phyloP scores from a whole-genome alignment of 495 filamentous ascomycete species.

The Hypoxylon perforatum region DNA sequence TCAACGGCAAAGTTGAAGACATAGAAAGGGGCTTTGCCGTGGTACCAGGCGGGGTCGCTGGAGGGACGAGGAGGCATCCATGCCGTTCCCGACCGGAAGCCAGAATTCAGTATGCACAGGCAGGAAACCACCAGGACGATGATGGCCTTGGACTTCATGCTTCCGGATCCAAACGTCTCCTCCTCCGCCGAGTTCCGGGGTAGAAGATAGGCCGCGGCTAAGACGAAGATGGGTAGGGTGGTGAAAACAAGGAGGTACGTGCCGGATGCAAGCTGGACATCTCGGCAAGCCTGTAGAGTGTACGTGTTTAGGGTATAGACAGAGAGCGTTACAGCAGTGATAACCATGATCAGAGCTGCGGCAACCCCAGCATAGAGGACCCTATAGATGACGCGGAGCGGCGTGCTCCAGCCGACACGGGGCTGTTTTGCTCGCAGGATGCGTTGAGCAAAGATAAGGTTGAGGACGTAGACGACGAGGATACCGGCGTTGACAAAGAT shows the following conservation, averaged over 20 bases:
- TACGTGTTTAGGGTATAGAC: constrained; percentile 70
- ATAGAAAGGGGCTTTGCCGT: constrained; percentile 79
- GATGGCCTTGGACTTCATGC: constrained; percentile 68
- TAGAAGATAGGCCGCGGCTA: constrained; percentile 62
- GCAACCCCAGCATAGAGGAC: constrained; percentile 69
- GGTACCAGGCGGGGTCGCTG: constrained; percentile 72
- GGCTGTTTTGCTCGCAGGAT: constrained; percentile 81
- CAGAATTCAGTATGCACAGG: constrained; percentile 73
- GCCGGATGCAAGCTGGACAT: constrained; percentile 72
- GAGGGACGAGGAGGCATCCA: constrained; percentile 64
- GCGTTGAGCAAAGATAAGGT: constrained; percentile 83
- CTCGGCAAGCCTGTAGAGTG: constrained; percentile 62
- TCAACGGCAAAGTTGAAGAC: constrained; percentile 81
- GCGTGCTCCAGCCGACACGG: constrained; percentile 70
- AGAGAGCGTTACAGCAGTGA: constrained; percentile 70
- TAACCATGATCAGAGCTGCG: constrained; percentile 73
- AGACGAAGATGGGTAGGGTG: constrained; percentile 76
- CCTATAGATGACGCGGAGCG: constrained; percentile 62
- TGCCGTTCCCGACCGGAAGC: constrained; percentile 69
- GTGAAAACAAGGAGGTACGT: constrained; percentile 77
- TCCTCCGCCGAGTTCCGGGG: constrained; percentile 65
- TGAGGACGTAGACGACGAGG: constrained; percentile 79
- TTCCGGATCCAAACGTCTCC: constrained; percentile 78
- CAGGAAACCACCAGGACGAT: constrained; percentile 65
- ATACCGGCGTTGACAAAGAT: constrained; percentile 84